Percentiles rank a stretch among this genome's conserved stretches.
Conservation (phyloP, 345 rosid genomes). For the Lepidium didymum region DNA sequence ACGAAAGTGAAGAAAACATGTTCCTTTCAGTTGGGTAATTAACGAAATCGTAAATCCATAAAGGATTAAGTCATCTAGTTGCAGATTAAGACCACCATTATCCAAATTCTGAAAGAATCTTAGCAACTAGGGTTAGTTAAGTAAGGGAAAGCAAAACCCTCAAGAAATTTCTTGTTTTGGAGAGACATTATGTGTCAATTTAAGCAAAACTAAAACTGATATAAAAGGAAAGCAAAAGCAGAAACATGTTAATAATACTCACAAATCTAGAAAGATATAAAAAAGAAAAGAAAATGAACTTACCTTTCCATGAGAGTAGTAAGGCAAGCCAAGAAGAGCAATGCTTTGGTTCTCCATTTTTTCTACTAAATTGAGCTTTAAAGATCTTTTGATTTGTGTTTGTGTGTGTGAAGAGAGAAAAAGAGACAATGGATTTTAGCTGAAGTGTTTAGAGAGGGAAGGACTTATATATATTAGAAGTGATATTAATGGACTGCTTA, state of each 20-base stretch:
- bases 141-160: too few species aligned
- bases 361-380: background rate
- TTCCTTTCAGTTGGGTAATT: constrained; percentile 1
- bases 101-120: background rate
- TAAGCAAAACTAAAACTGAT: background rate
- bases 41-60: constrained; percentile 14
- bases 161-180: constrained; percentile 5
- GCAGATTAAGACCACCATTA: background rate
- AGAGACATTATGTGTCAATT: constrained; percentile 5
- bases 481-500: constrained; percentile 1
- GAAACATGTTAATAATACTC: background rate
- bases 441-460: constrained; percentile 8
- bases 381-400: background rate
- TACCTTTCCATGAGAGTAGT: constrained; percentile 80
- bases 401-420: background rate
- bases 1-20: background rate
- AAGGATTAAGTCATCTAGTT: constrained; percentile 1
- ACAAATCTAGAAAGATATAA: background rate
- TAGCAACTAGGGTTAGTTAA: background rate
- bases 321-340: constrained; percentile 52
- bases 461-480: constrained; percentile 7
- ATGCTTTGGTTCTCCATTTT: constrained; percentile 61
- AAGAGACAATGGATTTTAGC: background rate
- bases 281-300: background rate
- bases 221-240: constrained; percentile 8